These are phyloP conservation scores for Tulasnella sp. DNA, from an alignment of 768 basidiomycete species.

Conservation along the genomic window DNA sequence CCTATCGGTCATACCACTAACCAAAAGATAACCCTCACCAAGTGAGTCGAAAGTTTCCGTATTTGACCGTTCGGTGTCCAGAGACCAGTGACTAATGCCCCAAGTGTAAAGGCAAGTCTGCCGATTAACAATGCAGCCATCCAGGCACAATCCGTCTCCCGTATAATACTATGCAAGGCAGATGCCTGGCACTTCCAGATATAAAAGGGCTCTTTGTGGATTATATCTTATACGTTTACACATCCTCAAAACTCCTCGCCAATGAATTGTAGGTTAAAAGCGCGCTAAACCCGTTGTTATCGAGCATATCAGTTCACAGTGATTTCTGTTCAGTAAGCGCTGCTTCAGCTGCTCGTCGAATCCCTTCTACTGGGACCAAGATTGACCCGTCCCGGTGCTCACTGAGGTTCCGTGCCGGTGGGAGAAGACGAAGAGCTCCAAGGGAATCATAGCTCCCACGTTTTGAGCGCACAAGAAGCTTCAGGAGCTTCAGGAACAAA, in stretches of 20 bases:
- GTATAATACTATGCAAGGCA: neutral
- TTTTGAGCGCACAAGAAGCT: neutral
- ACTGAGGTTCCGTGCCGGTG: too few relatives aligned
- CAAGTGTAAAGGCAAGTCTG: neutral
- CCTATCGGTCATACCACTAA: neutral
- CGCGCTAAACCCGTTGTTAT: neutral
- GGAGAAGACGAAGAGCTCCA: neutral
- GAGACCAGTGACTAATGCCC: neutral
- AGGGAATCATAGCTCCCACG: neutral
- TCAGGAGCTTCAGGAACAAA: neutral
- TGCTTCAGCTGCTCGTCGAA: neutral
- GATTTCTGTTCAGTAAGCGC: neutral
- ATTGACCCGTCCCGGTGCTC: too few relatives aligned
- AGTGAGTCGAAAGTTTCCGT: too few relatives aligned
- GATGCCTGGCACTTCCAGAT: neutral
- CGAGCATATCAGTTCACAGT: neutral
- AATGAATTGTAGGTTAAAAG: neutral
- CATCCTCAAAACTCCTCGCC: too few relatives aligned
- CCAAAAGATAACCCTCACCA: too few relatives aligned
- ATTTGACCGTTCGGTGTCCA: neutral
- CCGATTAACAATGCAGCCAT: neutral
- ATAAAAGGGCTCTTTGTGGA: neutral
- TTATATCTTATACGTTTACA: neutral
- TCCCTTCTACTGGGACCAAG: too few relatives aligned
- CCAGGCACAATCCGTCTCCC: neutral